Conservation (phyloP, 345 rosid genomes). For the Microcos paniculata region DNA sequence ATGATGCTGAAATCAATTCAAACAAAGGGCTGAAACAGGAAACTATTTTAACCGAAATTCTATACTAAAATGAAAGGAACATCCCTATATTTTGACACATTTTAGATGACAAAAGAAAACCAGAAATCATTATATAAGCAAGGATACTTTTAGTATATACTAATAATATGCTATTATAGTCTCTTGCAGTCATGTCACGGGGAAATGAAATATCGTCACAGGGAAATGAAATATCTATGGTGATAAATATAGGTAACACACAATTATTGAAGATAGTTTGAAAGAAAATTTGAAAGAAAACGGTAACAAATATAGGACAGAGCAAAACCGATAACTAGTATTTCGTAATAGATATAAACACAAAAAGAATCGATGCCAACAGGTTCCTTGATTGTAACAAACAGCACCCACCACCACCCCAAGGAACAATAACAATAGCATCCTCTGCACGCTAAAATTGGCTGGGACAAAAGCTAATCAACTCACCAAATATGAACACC, state of each 20-base stretch:
- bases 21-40: background rate
- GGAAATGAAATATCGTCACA: no score
- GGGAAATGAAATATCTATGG: background rate
- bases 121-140: background rate
- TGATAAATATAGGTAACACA: background rate
- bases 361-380: conserved; percentile 47
- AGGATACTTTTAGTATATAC: background rate
- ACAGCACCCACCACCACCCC: conserved; percentile 51
- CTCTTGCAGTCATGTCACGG: background rate
- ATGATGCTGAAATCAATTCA: background rate
- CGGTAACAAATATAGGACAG: conserved; percentile 1
- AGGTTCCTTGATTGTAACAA: conserved; percentile 46
- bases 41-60: background rate
- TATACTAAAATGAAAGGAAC: background rate
- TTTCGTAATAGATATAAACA: conserved; percentile 53
- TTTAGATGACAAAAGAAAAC: background rate
- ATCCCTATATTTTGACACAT: background rate
- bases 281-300: background rate
- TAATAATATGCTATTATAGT: background rate
- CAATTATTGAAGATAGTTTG: background rate
- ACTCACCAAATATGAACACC: conserved; percentile 51
- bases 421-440: conserved; percentile 48
- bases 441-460: conserved; percentile 55
- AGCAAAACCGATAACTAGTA: conserved; percentile 15
- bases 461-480: conserved; percentile 49